Base-by-base conservation (phyloP, 2,329 filamentous ascomycete genomes). In the Alternaria alternata region DNA sequence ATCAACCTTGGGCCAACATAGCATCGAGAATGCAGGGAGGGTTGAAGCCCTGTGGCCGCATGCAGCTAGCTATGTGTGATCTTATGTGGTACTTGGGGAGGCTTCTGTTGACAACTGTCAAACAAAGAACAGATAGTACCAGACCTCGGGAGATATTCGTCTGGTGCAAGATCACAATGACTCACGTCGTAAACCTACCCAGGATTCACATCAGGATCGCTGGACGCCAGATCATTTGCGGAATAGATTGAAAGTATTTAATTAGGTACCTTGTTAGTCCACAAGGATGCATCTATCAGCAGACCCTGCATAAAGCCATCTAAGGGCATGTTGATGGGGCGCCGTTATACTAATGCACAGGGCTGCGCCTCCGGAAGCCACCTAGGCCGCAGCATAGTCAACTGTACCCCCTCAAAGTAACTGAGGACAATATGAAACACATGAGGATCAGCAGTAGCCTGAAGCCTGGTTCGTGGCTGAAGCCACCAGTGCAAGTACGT, bases 1-100 rank as follows among this genome's bases (percentile, higher is more conserved):
- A 49, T 49, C 46, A 49, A 36, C 20, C 18, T 49, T 49, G 30
- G 24, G 30, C 18, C 46, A 49, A 49, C 32, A 49, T 38, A 38
- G 32, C 20, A 7, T 18, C 9, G 20, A 49, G 7, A 24, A 18
- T 26, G 32, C 20, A 20, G 46, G 32, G 32, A 48, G 34, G 20
- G 5, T 16, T 11, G 14, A 32, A 36, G 30, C 46, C 46, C 22
- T 5, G 16, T 32, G 18, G 16, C 16, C 20, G 46, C 8, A 49
- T 49, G 46, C 46, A 49, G 46, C 32, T 49, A 49, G 46, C 20
- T 5, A 4, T 24, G 46, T 49, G 4, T 24, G 39, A 18, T 26
- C 14, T 26, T 49, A 14, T 18, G 46, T 48, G 32, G 46, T 49
- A 49, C 46, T 38, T 36, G 46, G 5, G 1, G 7, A 11, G 22